A percentile compares a stretch with the other conserved stretches of the same genome.
Conservation (phyloP, 495 filamentous ascomycete genomes). For the Aspergillus steynii region DNA sequence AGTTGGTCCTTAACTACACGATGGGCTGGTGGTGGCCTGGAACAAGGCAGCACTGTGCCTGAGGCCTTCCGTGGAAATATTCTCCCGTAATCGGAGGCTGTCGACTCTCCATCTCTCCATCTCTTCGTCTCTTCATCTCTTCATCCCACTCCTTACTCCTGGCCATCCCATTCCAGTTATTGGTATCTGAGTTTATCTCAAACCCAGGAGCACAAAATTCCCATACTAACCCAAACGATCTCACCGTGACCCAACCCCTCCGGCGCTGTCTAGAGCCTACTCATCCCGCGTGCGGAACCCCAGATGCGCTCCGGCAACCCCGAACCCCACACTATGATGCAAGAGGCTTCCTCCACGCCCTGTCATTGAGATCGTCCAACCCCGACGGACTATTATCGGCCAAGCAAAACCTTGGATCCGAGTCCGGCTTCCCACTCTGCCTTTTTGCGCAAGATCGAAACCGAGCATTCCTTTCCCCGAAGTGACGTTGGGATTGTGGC, state of each 20-base stretch:
- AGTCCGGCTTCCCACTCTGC: neutral
- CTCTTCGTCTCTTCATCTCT: too few species aligned
- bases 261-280: neutral
- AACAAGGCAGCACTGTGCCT: neutral
- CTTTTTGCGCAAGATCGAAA: neutral
- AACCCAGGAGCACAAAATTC: too few species aligned
- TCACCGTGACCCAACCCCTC: too few species aligned
- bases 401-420: neutral
- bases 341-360: constrained; percentile 13
- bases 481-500: neutral
- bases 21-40: neutral
- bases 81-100: too few species aligned
- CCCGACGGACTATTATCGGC: neutral
- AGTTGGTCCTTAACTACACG: too few species aligned
- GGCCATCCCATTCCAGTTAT: too few species aligned
- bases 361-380: constrained; percentile 2
- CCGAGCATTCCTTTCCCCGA: neutral
- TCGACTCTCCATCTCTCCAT: too few species aligned
- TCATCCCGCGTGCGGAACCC: neutral
- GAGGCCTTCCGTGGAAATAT: neutral
- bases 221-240: too few species aligned
- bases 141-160: too few species aligned
- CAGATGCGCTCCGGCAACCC: neutral
- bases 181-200: too few species aligned
- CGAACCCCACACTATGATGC: neutral